phyloP scores from a whole-genome alignment of 106 monocot genomes.

The Phalaenopsis aphrodite region DNA sequence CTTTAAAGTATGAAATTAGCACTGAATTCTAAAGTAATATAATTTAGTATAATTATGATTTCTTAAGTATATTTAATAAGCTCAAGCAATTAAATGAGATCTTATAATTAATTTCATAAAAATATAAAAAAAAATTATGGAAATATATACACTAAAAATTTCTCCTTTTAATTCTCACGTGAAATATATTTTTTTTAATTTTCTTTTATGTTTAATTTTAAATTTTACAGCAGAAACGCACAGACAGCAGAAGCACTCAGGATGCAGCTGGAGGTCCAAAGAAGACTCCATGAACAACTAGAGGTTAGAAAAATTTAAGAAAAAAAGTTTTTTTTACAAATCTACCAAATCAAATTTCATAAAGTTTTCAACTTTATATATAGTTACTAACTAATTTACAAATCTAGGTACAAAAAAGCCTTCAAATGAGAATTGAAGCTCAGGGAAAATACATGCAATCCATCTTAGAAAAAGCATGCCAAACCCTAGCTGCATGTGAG shows the following conservation, averaged over 20 bases:
- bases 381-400: not conserved
- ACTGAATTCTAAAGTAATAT: no score
- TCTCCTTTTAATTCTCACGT: no score
- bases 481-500: slow-evolving; percentile 26
- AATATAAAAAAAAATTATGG: no score
- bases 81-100: no score
- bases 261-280: slow-evolving; percentile 99
- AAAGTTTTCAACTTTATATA: not conserved
- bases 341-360: not conserved
- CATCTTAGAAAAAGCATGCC: slow-evolving; percentile 59
- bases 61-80: no score
- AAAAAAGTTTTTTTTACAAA: no score
- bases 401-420: slow-evolving; percentile 53
- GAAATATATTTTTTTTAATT: not conserved
- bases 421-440: slow-evolving; percentile 68
- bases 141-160: no score
- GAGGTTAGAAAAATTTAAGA: slow-evolving; percentile 23
- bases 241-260: slow-evolving; percentile 68
- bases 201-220: not conserved
- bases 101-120: no score
- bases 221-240: slow-evolving; percentile 39
- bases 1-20: no score
- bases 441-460: slow-evolving; percentile 70
- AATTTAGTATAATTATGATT: no score
- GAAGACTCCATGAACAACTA: slow-evolving; percentile 72